These are phyloP conservation scores for Davidsoniella virescens DNA, from an alignment of 2,329 filamentous ascomycete genomes.

Conservation along the genomic window DNA sequence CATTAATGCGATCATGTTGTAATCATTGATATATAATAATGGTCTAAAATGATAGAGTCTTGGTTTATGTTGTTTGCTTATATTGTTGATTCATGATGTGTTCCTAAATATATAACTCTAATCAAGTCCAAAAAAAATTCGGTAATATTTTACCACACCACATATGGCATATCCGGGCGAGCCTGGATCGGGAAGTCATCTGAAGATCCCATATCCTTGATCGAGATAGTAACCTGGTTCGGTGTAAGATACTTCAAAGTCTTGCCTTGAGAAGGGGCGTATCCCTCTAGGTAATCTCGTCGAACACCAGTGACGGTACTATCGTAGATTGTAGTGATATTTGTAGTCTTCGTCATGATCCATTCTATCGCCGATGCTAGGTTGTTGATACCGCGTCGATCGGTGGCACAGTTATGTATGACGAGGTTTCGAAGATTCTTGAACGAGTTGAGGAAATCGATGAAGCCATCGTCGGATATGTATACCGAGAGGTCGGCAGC, in stretches of 20 bases:
- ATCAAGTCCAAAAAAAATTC: too few species aligned
- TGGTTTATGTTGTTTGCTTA: too few species aligned
- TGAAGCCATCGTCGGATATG: conserved; percentile 6
- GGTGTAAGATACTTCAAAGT: neutral
- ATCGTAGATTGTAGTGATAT: conserved; percentile 1
- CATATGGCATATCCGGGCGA: neutral
- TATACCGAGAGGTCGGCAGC: neutral
- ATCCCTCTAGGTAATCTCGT: neutral
- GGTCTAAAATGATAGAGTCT: too few species aligned
- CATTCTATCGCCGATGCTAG: neutral
- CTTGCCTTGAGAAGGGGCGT: neutral
- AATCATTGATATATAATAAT: too few species aligned
- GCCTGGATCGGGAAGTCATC: neutral
- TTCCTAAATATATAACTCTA: too few species aligned
- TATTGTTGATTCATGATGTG: too few species aligned
- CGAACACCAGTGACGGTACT: neutral
- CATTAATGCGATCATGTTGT: too few species aligned
- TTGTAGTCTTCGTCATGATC: neutral
- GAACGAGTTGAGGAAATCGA: conserved; percentile 14
- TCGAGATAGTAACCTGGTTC: too few species aligned
- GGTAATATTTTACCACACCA: neutral
- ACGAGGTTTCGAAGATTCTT: conserved; percentile 14
- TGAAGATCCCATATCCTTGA: neutral
- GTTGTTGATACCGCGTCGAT: neutral
- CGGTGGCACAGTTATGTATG: conserved; percentile 11